A percentile compares a stretch with the other conserved stretches of the same genome.
phyloP scores from a whole-genome alignment of 805 yeast species.

The Candida vaughaniae region DNA sequence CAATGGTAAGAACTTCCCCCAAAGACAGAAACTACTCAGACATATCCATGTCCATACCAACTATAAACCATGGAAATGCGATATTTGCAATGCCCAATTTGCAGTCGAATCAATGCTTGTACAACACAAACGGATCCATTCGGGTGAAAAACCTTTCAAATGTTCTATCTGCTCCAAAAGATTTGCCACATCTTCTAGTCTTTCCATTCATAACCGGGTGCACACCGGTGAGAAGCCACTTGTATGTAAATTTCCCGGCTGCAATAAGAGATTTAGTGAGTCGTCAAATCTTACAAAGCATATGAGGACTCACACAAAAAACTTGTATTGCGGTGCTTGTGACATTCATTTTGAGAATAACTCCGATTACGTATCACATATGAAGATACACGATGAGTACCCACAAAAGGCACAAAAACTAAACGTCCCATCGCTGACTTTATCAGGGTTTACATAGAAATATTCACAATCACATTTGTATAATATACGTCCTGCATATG shows the following conservation, averaged over 20 bases:
- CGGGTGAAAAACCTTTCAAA: conserved; percentile 83
- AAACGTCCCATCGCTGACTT: too few relatives aligned
- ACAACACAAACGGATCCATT: conserved; percentile 82
- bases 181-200: conserved; percentile 80
- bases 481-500: conserved; percentile 2
- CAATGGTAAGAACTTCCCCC: conserved; percentile 60
- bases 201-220: conserved; percentile 78
- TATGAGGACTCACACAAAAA: conserved; percentile 64
- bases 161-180: conserved; percentile 73
- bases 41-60: conserved; percentile 89
- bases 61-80: conserved; percentile 75
- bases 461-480: too few relatives aligned
- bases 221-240: conserved; percentile 93
- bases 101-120: conserved; percentile 74
- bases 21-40: conserved; percentile 80
- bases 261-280: conserved; percentile 84
- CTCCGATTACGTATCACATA: conserved; percentile 5
- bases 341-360: conserved; percentile 6
- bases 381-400: conserved; percentile 5
- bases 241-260: conserved; percentile 72
- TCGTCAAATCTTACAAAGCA: conserved; percentile 88
- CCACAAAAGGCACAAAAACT: neutral
- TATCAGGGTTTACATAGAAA: too few relatives aligned
- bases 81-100: conserved; percentile 65
- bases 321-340: conserved; percentile 6